phyloP scores from a whole-genome alignment of 2,329 filamentous ascomycete species.

The Sphaerulina musiva region DNA sequence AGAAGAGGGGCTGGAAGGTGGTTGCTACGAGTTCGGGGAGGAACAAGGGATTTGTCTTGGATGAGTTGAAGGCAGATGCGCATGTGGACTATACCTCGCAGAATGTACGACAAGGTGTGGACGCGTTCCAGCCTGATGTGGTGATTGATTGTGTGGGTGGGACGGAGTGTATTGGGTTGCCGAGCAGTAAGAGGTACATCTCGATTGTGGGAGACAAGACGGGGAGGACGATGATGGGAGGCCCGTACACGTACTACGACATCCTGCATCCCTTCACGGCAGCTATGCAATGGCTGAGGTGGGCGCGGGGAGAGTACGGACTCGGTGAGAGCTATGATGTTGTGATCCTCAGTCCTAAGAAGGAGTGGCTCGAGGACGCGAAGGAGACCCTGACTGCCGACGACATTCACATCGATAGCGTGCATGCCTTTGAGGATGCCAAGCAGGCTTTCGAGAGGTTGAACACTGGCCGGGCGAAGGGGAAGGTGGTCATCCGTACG shows the following conservation, averaged over 20 bases:
- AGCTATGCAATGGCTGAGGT: conserved; percentile 28
- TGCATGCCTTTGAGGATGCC: conserved; percentile 52
- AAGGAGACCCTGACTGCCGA: conserved; percentile 49
- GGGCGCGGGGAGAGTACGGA: conserved; percentile 37
- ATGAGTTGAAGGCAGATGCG: conserved; percentile 55
- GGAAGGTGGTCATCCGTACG: conserved; percentile 31
- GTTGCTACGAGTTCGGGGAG: conserved; percentile 50
- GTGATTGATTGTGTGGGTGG: conserved; percentile 56
- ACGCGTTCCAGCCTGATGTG: conserved; percentile 47
- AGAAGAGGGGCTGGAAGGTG: conserved; percentile 32
- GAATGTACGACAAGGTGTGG: conserved; percentile 46
- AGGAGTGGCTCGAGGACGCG: conserved; percentile 46
- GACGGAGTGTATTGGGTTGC: conserved; percentile 31
- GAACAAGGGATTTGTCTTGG: conserved; percentile 52
- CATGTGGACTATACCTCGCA: conserved; percentile 54
- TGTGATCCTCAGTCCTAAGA: conserved; percentile 42
- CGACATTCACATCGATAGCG: conserved; percentile 50
- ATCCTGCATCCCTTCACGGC: conserved; percentile 21
- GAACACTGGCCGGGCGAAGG: conserved; percentile 31
- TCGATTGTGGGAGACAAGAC: conserved; percentile 39
- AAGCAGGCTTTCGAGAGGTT: conserved; percentile 33
- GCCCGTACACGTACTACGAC: conserved; percentile 31
- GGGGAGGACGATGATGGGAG: conserved; percentile 30
- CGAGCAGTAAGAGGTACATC: conserved; percentile 45
- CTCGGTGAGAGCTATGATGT: conserved; percentile 35